Conservation (phyloP, 345 rosid genomes). For the Acer yangbiense region DNA sequence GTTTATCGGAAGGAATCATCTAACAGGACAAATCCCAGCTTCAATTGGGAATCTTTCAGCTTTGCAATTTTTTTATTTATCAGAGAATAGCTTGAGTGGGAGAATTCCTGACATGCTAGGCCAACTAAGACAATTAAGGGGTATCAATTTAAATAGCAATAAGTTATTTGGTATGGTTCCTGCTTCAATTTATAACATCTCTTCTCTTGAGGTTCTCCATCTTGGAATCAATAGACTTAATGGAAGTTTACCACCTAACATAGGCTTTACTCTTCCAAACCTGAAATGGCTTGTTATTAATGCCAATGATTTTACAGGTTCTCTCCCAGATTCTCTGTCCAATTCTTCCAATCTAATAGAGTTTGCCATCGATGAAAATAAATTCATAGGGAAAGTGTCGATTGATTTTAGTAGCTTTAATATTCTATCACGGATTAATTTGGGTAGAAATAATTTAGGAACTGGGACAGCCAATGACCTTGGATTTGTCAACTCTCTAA, state of each 20-base stretch:
- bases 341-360: slow-evolving; percentile 13
- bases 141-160: too few species aligned
- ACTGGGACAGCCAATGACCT: background rate
- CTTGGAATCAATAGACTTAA: background rate
- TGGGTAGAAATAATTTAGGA: background rate
- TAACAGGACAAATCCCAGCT: too few species aligned
- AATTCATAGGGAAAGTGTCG: slow-evolving; percentile 3
- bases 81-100: too few species aligned
- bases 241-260: slow-evolving; percentile 11
- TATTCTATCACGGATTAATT: background rate
- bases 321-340: slow-evolving; percentile 21
- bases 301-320: slow-evolving; percentile 10
- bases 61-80: too few species aligned
- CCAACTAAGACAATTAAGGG: too few species aligned
- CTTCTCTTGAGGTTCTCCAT: rapidly evolving
- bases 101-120: too few species aligned
- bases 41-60: too few species aligned
- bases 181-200: too few species aligned
- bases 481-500: slow-evolving; percentile 8
- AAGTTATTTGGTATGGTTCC: too few species aligned
- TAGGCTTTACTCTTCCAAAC: slow-evolving; percentile 28
- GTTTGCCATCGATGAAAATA: background rate
- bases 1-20: too few species aligned
- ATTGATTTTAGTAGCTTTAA: background rate
- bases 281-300: background rate